Conservation (phyloP, 805 yeast genomes). For the Limtongia smithiae region DNA sequence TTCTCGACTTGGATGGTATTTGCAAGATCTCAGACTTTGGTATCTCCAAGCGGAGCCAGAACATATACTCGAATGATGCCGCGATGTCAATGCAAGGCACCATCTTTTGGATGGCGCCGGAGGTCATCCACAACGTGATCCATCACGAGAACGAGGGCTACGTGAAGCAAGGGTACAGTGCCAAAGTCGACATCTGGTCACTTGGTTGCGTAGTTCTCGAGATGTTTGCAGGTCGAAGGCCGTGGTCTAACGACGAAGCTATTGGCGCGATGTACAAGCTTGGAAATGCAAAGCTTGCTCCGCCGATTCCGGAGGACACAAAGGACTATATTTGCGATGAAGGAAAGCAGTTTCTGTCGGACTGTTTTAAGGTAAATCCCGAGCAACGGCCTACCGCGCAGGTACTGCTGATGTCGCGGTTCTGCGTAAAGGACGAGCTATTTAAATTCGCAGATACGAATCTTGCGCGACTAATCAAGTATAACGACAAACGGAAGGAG, state of each 20-base stretch:
- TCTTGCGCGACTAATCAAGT: slow-evolving; percentile 52
- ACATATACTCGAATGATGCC: slow-evolving; percentile 84
- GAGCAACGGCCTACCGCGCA: slow-evolving; percentile 85
- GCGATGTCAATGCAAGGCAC: slow-evolving; percentile 99
- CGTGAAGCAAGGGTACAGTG: slow-evolving; percentile 84
- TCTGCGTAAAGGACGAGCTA: slow-evolving; percentile 34
- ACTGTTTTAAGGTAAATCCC: slow-evolving; percentile 76
- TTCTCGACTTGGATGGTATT: slow-evolving; percentile 86
- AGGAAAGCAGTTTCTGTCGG: slow-evolving; percentile 68
- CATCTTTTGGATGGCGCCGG: slow-evolving; percentile 99
- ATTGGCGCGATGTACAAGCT: slow-evolving; percentile 88
- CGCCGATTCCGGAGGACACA: slow-evolving; percentile 94
- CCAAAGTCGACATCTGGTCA: slow-evolving; percentile 98
- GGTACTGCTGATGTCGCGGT: slow-evolving; percentile 43
- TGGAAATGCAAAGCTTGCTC: slow-evolving; percentile 83
- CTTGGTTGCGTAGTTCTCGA: slow-evolving; percentile 94
- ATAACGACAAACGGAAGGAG: slow-evolving; percentile 34
- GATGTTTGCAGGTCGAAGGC: slow-evolving; percentile 96
- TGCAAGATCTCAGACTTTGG: slow-evolving; percentile 97
- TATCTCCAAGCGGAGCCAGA: slow-evolving; percentile 71
- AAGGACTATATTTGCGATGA: slow-evolving; percentile 55
- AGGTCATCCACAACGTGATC: slow-evolving; percentile 81
- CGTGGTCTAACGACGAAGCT: slow-evolving; percentile 95
- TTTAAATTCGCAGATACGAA: slow-evolving; percentile 55
- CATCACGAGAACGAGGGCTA: slow-evolving; percentile 80